Conservation (phyloP, 2,329 filamentous ascomycete species). For the Penicillium sp. region DNA sequence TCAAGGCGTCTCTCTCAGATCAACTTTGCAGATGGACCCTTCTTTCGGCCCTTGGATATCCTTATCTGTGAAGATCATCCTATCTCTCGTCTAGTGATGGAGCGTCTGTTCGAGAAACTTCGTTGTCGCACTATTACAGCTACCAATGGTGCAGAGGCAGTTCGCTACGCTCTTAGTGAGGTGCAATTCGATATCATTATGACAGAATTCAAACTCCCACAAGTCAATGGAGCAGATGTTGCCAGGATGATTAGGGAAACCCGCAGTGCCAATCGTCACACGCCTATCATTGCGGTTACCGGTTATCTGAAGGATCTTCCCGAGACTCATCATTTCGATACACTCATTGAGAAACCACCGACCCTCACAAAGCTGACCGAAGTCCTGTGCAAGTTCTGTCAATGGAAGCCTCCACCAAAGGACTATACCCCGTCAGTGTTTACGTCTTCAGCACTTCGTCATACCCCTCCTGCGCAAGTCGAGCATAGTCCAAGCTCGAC, state of each 20-base stretch:
- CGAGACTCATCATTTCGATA: slow-evolving; percentile 93
- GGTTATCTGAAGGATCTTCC: slow-evolving; percentile 98
- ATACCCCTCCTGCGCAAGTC: slow-evolving; percentile 60
- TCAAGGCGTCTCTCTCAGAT: slow-evolving; percentile 94
- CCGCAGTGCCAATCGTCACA: slow-evolving; percentile 91
- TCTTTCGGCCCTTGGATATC: slow-evolving; percentile 89
- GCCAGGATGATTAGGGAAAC: slow-evolving; percentile 98
- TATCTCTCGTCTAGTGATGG: slow-evolving; percentile 98
- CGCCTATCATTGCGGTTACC: slow-evolving; percentile 94
- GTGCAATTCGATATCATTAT: slow-evolving; percentile 99
- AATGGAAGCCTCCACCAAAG: slow-evolving; percentile 83
- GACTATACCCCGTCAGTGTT: slow-evolving; percentile 63
- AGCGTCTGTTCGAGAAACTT: slow-evolving; percentile 92
- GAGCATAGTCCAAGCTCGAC: slow-evolving; percentile 87
- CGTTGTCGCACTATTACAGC: slow-evolving; percentile 93
- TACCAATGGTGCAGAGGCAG: slow-evolving; percentile 85
- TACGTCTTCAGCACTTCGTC: slow-evolving; percentile 66
- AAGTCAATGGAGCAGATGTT: slow-evolving; percentile 93
- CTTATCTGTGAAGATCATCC: slow-evolving; percentile 98
- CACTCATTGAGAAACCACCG: slow-evolving; percentile 93
- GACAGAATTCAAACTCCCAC: slow-evolving; percentile 93
- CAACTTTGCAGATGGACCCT: slow-evolving; percentile 79
- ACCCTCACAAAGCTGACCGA: slow-evolving; percentile 90
- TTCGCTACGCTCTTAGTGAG: slow-evolving; percentile 92
- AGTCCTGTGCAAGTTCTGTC: slow-evolving; percentile 82